phyloP scores from a whole-genome alignment of 106 monocot genomes.

The Dendrobium catenatum region DNA sequence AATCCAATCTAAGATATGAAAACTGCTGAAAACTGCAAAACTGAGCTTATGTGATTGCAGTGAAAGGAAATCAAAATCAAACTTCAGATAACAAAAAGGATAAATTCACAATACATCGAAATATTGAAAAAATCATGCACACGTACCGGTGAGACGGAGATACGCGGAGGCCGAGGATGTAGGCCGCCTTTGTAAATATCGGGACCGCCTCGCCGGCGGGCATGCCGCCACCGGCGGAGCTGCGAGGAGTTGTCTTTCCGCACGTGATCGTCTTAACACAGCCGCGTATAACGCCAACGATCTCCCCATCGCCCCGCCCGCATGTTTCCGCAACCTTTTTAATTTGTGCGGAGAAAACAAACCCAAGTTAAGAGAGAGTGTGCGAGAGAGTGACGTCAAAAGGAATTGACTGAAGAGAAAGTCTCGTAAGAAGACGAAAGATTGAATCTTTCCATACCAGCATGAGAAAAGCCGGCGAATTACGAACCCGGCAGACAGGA shows the following conservation, averaged over 20 bases:
- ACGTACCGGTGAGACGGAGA: conserved; percentile 20
- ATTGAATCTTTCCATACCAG: conserved; percentile 21
- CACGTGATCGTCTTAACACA: conserved; percentile 25
- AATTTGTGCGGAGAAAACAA: background rate
- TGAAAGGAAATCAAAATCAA: background rate
- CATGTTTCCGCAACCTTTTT: conserved; percentile 11
- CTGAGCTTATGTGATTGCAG: background rate
- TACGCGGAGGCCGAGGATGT: conserved; percentile 32
- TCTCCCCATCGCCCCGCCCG: conserved; percentile 5
- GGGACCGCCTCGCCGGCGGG: background rate
- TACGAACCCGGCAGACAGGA: conserved; percentile 50
- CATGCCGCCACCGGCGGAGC: background rate
- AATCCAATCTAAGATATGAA: background rate
- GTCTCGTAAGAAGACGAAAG: background rate
- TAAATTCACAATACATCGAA: background rate
- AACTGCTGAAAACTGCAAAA: background rate
- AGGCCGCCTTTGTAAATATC: conserved; percentile 20
- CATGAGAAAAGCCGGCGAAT: conserved; percentile 50
- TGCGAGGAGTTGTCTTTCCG: conserved; percentile 6
- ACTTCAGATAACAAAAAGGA: background rate
- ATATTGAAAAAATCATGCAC: background rate
- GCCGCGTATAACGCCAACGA: conserved; percentile 25
- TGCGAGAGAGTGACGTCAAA: background rate
- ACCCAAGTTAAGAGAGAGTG: background rate
- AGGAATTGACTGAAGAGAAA: background rate